phyloP scores from a whole-genome alignment of 805 yeast species.

The Cyberlindnera xishuangbannaensis region DNA sequence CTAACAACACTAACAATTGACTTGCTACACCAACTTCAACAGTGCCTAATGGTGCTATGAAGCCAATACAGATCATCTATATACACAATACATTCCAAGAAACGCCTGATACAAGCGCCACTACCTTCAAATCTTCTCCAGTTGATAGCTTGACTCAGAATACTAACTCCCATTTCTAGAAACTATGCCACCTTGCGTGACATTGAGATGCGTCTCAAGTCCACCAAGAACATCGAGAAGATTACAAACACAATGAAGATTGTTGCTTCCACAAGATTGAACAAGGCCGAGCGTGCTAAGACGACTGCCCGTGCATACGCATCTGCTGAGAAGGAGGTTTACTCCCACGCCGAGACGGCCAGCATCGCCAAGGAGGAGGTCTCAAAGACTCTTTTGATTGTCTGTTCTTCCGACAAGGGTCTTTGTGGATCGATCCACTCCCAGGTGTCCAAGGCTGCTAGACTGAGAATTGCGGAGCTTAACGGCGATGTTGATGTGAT shows the following conservation, averaged over 20 bases:
- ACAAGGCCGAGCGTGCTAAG: slow-evolving; percentile 95
- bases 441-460: slow-evolving; percentile 85
- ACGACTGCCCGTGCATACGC: slow-evolving; percentile 79
- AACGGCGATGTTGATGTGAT: slow-evolving; percentile 68
- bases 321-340: slow-evolving; percentile 73
- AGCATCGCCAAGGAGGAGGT: slow-evolving; percentile 38
- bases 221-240: slow-evolving; percentile 97
- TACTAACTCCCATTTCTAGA: no score
- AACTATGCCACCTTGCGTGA: slow-evolving; percentile 98
- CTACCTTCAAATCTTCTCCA: no score
- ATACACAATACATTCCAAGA: no score
- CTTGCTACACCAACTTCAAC: no score
- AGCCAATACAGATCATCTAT: no score
- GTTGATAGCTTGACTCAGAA: no score
- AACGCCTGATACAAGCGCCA: no score
- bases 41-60: no score
- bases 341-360: slow-evolving; percentile 73
- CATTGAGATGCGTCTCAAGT: slow-evolving; percentile 95
- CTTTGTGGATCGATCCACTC: slow-evolving; percentile 98
- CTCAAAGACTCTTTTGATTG: slow-evolving; percentile 74
- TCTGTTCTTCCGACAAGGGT: slow-evolving; percentile 95
- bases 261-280: slow-evolving; percentile 95
- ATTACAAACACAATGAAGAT: slow-evolving; percentile 99
- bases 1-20: no score
- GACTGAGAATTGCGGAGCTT: slow-evolving; percentile 54